Evolutionary conservation across 345 rosid genomes (phyloP), one percentile per base, ranked within the genome.

Genomic region (Aethionema arabicum): DNA sequence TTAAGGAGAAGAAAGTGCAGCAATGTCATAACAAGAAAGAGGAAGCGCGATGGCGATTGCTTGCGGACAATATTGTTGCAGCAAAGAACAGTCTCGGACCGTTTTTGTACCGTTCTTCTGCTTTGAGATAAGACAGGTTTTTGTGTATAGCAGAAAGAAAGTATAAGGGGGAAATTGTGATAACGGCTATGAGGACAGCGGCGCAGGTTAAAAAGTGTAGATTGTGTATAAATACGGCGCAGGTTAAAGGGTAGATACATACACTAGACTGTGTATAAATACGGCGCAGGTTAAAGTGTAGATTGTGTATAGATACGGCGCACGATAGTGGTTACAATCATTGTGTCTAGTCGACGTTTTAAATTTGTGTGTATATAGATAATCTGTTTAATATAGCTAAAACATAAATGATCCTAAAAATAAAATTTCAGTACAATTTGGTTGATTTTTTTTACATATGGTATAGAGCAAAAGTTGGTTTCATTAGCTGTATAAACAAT

Each of bases 1-100:
- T 88, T 58, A 82, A 81, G 69, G 87, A 72, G 42, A 91, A 80
- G 42, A 91, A 80, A 76, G 73, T 85, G 81, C 80, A 53, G 78
- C 82, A 78, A 71, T 21, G 27, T 21, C 81, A 82, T 43, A 77
- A 76, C 61, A 85, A 83, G 88, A 91, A 80, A 80, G 88, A 86
- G 11, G 87, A 85, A 50, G 75, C 79, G 0, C 86, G 65, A 69
- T 85, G 88, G 96, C 79, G 72, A 56, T 60, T 77, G 77, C 78
- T 88, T 76, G 96, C 81, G 8, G 79, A 79, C 70, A 91, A 86
- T 72, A 85, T 91, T 50, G 63, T 63, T 13, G 71, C 80, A 35
- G 85, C 92, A 0, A 88, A 75, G 76, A 82, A 69, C 45, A 71
- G 81, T 5, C 55, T 76, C 5, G 82, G 87, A 9, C 86, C 86